These are phyloP conservation scores for Pichia paraexigua DNA, from an alignment of 805 yeast genomes.

Conservation along the genomic window DNA sequence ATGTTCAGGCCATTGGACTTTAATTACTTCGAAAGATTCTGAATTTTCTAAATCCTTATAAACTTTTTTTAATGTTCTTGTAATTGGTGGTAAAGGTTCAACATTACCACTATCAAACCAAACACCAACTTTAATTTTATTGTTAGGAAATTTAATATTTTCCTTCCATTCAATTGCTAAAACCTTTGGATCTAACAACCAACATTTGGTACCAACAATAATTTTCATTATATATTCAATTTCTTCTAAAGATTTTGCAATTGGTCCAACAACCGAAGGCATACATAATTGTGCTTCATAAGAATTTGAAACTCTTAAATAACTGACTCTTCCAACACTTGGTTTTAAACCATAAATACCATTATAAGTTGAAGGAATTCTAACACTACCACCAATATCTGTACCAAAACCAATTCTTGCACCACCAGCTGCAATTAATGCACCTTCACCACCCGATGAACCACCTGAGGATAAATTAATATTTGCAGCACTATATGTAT, in stretches of 20 bases:
- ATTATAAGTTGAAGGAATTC: slow-evolving; percentile 53
- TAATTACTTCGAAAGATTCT: slow-evolving; percentile 42
- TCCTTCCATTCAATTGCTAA: slow-evolving; percentile 39
- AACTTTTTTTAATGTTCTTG: slow-evolving; percentile 33
- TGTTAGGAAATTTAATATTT: slow-evolving; percentile 19
- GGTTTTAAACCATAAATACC: slow-evolving; percentile 52
- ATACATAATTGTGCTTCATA: slow-evolving; percentile 46
- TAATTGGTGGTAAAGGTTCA: slow-evolving; percentile 46
- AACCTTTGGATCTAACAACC: slow-evolving; percentile 41
- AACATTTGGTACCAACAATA: slow-evolving; percentile 21
- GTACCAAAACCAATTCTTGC: slow-evolving; percentile 55
- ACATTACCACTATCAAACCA: slow-evolving; percentile 34
- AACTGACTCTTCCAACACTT: slow-evolving; percentile 29
- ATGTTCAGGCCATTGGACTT: slow-evolving; percentile 38
- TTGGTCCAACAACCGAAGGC: slow-evolving; percentile 50
- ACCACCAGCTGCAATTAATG: slow-evolving; percentile 47
- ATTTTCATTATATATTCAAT: slow-evolving; percentile 42
- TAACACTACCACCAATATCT: slow-evolving; percentile 48
- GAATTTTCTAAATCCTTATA: slow-evolving; percentile 17
- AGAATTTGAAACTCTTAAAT: slow-evolving; percentile 32
- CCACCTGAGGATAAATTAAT: slow-evolving; percentile 52
- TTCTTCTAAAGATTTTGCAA: slow-evolving; percentile 42
- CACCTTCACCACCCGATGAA: slow-evolving; percentile 60
- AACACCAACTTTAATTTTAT: slow-evolving; percentile 37
- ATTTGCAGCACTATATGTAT: slow-evolving; percentile 44